phyloP scores from a whole-genome alignment of 768 basidiomycete genomes.

The Lepiota venenata region DNA sequence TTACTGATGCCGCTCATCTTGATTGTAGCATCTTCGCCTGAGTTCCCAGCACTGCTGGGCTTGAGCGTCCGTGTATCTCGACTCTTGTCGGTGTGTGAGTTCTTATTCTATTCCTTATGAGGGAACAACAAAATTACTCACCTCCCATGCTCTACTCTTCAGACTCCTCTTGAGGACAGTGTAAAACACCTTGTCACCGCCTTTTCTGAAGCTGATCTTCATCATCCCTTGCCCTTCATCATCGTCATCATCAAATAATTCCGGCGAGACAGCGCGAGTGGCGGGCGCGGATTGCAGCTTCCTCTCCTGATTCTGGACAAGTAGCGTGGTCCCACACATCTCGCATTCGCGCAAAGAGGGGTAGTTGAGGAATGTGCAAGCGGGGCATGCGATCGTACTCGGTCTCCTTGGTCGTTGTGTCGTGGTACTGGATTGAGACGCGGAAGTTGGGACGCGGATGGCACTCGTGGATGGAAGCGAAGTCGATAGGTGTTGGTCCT shows the following conservation, averaged over 20 bases:
- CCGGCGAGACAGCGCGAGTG: constrained; percentile 59
- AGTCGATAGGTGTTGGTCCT: constrained; percentile 26
- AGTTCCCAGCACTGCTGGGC: not conserved
- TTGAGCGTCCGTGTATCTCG: not conserved
- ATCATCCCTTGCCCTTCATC: constrained; percentile 40
- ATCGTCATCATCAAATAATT: constrained; percentile 29
- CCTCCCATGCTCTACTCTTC: constrained; percentile 76
- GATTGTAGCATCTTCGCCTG: not conserved
- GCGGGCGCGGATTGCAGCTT: constrained; percentile 59
- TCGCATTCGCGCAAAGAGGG: constrained; percentile 73
- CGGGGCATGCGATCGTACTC: constrained; percentile 62
- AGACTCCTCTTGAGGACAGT: constrained; percentile 67
- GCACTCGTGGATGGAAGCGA: constrained; percentile 32
- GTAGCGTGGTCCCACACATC: constrained; percentile 77
- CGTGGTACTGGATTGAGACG: not conserved
- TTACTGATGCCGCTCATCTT: constrained; percentile 15
- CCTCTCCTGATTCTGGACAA: constrained; percentile 21
- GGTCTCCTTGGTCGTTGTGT: constrained; percentile 13
- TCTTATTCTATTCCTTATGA: not conserved
- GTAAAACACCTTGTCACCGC: constrained; percentile 86
- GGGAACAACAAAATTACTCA: constrained; percentile 16
- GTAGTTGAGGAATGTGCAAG: constrained; percentile 93
- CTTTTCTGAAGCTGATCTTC: constrained; percentile 87
- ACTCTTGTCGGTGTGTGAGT: not conserved
- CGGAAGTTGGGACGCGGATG: not conserved